A percentile compares a stretch with the other conserved stretches of the same genome.
These are phyloP conservation scores for Salix brachista DNA, from an alignment of 345 rosid genomes.

Conservation along the genomic window DNA sequence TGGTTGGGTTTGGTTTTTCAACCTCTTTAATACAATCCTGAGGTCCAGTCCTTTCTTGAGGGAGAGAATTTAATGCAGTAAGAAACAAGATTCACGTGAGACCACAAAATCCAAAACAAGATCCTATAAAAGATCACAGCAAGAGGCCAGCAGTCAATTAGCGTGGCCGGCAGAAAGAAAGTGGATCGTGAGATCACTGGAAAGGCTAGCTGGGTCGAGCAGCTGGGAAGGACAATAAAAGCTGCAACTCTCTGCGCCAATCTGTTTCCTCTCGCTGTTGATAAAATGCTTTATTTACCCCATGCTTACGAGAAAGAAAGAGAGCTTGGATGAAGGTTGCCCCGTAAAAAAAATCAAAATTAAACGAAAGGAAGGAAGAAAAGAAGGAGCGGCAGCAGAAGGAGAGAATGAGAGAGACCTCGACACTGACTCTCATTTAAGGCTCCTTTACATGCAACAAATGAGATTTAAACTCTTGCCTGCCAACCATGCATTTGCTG, in stretches of 20 bases:
- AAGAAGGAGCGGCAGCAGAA: neutral
- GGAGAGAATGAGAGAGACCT: neutral
- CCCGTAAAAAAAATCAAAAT: no score
- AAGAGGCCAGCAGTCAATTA: slow-evolving; percentile 13
- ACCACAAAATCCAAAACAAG: slow-evolving; percentile 36
- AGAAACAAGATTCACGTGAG: slow-evolving; percentile 35
- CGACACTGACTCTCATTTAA: slow-evolving; percentile 13
- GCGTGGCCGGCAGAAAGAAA: slow-evolving; percentile 14
- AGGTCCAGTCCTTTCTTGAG: neutral
- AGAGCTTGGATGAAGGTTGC: neutral
- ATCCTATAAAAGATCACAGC: slow-evolving; percentile 31
- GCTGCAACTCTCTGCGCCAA: slow-evolving; percentile 13
- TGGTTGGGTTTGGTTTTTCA: neutral
- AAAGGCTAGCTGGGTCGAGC: neutral
- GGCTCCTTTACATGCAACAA: slow-evolving; percentile 18
- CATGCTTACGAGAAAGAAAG: neutral
- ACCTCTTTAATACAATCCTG: neutral
- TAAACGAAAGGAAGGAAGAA: neutral
- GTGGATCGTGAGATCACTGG: slow-evolving; percentile 19
- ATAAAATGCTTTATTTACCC: neutral
- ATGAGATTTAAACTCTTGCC: neutral
- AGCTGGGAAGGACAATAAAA: slow-evolving; percentile 13
- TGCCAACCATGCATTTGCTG: neutral
- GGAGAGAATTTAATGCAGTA: slow-evolving; percentile 20
- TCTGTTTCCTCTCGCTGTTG: slow-evolving; percentile 9